Percentiles rank a stretch among this genome's conserved stretches.
Conservation (phyloP, 768 basidiomycete species). For the Lepiota venenata region DNA sequence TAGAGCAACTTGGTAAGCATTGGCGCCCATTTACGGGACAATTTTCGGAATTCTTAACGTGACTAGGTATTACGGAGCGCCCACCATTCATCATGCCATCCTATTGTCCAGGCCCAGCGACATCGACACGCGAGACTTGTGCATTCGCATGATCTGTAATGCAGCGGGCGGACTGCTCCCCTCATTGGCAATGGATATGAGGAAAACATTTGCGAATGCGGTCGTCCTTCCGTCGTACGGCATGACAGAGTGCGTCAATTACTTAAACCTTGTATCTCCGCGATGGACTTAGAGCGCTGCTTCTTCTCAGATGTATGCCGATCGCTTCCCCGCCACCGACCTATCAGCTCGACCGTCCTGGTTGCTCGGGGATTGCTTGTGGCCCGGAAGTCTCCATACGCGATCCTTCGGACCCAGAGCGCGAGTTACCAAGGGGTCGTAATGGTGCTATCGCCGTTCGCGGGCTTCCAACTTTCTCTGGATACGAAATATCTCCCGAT, state of each 20-base stretch:
- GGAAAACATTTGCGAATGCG: constrained; percentile 42
- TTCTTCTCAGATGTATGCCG: constrained; percentile 40
- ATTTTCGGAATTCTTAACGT: constrained; percentile 5
- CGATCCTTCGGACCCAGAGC: constrained; percentile 30
- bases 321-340: constrained; percentile 41
- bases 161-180: constrained; percentile 53
- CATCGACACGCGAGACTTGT: constrained; percentile 28
- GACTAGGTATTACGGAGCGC: constrained; percentile 46
- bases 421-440: constrained; percentile 33
- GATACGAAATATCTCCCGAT: constrained; percentile 46
- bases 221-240: constrained; percentile 59
- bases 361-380: constrained; percentile 45
- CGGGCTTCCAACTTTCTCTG: constrained; percentile 49
- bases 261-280: constrained; percentile 1
- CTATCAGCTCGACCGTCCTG: constrained; percentile 42
- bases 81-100: constrained; percentile 50
- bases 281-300: constrained; percentile 9
- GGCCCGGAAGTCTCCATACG: constrained; percentile 45
- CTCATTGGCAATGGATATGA: constrained; percentile 45
- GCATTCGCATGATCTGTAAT: constrained; percentile 45
- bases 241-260: constrained; percentile 43
- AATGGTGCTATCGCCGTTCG: constrained; percentile 53
- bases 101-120: constrained; percentile 32
- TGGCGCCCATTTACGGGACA: neutral
- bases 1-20: constrained; percentile 47